Evolutionary conservation across 805 yeast genomes (phyloP), one percentile per base, ranked within the genome.

Genomic region (Hanseniaspora vineae): DNA sequence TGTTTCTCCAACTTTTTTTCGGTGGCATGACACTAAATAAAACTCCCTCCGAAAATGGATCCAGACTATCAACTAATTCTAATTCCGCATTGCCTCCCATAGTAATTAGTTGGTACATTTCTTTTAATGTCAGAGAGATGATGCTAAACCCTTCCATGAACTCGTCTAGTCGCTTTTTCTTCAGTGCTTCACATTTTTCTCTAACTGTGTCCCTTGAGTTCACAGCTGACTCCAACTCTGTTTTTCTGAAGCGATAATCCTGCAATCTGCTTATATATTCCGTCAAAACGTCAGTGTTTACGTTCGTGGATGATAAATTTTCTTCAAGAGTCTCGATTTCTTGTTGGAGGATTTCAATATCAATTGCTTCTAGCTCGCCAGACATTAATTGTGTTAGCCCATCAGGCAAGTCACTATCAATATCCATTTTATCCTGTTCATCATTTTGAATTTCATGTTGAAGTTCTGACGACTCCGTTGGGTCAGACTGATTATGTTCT

Each of bases 21-120:
- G 99, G 99, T 1, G 99, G 99, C 98, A 92, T 92, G 6, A 92
- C 98, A 64, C 96, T 84, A 64, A 92, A 92, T 40, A 89, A 68
- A 37, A 92, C 89, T 32, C 99, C 99, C 66, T 92, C 98, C 1
- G 96, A 80, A 58, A 92, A 92, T n/a, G 98, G 98, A 65, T 92
- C 97, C 60, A 90, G 73, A 51, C 95, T 83, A 60, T 92, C 98
- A 17, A 88, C 97, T 42, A 90, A 72, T 62, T 92, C 99, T 35
- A 92, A 71, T 62, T 92, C 98, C 0, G 99, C 99, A 68, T 90
- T 92, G 33, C 99, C 99, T 29, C 98, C 98, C 94, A 90, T 88
- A 1, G 98, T 92, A 51, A 92, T 92, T 94, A 92, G 85, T 59
- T 89, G 95, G 58, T 92, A 92, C 97, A 92, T 89, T 57, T 87